phyloP scores from a whole-genome alignment of 116 monocot genomes.

The Phalaenopsis hybrid region DNA sequence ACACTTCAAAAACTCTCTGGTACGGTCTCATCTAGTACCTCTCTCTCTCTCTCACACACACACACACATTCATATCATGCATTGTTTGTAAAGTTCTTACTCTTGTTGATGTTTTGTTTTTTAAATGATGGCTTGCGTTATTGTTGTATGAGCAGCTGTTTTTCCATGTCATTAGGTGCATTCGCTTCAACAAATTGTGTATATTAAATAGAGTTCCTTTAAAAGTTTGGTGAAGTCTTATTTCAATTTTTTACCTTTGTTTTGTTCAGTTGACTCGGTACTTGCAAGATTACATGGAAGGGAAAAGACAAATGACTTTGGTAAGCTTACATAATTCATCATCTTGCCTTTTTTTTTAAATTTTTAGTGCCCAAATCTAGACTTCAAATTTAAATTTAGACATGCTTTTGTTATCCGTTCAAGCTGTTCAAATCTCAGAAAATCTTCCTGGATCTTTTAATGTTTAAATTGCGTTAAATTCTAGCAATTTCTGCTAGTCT shows the following conservation, averaged over 20 bases:
- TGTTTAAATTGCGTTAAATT: neutral
- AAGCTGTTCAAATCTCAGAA: neutral
- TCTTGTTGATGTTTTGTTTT: neutral
- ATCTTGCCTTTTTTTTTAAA: neutral
- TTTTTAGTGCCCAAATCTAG: neutral
- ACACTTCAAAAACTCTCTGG: constrained; percentile 81
- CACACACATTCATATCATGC: neutral
- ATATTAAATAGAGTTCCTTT: neutral
- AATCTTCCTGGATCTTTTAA: neutral
- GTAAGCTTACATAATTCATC: constrained; percentile 21
- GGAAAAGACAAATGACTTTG: constrained; percentile 73
- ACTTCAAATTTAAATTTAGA: neutral
- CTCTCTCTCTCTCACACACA: neutral
- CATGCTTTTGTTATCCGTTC: neutral
- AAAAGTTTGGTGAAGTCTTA: neutral
- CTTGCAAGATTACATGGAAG: constrained; percentile 79
- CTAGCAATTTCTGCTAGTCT: neutral
- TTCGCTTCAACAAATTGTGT: neutral
- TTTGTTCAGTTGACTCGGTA: constrained; percentile 69
- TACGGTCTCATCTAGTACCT: constrained; percentile 17
- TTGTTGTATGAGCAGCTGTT: neutral
- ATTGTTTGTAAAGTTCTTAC: neutral
- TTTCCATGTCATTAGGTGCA: neutral
- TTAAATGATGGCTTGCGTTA: neutral
- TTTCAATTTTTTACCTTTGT: constrained; percentile 12